Evolutionary conservation across 2,329 filamentous ascomycete genomes (phyloP), one percentile per base, ranked within the genome.

Genomic region (Xylaria sp.): DNA sequence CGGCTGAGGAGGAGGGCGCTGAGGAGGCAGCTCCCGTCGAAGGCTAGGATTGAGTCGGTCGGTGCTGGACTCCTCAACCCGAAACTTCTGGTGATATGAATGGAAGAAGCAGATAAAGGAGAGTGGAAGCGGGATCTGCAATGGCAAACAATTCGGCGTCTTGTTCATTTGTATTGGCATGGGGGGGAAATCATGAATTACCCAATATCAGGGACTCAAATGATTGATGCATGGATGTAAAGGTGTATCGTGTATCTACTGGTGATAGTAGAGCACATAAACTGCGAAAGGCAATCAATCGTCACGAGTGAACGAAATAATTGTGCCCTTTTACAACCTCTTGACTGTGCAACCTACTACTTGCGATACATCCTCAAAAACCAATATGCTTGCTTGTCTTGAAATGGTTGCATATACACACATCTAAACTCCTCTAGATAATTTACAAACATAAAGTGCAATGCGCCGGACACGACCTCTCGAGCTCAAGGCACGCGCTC

Each of bases 1-100:
- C 86, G 64, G 78, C 81, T 73, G 87, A 87, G 78, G 82, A 85
- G 78, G 82, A 85, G 75, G 85, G 82, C 74, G 85, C 81, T 69
- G 85, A 88, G 82, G 85, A 86, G 77, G 83, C 80, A 68, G 77
- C 79, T 64, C 82, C 82, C 71, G 81, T 76, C 55, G 83, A 85
- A 81, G 79, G 81, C 79, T 84, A 85, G 69, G 63, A 66, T 75
- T 77, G 78, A 81, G 75, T 77, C 79, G 76, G 75, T 78, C 76
- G 76, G 76, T 78, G 76, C 73, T 78, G 76, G 77, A 72, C 77
- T 75, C 70, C 75, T 77, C 75, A 71, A 75, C 64, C 66, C 64
- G 61, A 73, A 69, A 67, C 47, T 30, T 30, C 63, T 61, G 56
- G 61, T 54, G 58, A 58, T 54, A 42, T 56, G 64, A 65, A 66